phyloP scores from a whole-genome alignment of 108 stramenopile genomes.

The Skeletonema tropicum region DNA sequence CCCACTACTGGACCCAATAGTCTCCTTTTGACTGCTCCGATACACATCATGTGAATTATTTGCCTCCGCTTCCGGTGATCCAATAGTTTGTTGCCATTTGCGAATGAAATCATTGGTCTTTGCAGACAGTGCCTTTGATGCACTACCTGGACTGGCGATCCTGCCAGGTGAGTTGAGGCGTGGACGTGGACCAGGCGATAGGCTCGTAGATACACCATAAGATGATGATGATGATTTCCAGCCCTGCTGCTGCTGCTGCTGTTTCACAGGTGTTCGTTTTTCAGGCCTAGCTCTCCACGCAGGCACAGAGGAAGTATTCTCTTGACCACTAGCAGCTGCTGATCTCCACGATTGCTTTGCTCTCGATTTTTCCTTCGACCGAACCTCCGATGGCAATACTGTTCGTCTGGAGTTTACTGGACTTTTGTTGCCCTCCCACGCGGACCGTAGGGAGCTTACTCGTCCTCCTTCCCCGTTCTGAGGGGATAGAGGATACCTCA shows the following conservation, averaged over 20 bases:
- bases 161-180: background rate
- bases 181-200: background rate
- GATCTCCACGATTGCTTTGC: background rate
- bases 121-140: background rate
- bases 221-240: background rate
- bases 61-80: background rate
- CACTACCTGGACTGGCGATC: background rate
- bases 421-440: background rate
- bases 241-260: background rate
- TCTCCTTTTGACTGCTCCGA: background rate
- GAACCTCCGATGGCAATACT: background rate
- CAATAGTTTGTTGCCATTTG: conserved; percentile 5
- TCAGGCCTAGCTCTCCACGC: background rate
- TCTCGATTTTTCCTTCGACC: background rate
- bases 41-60: background rate
- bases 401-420: background rate
- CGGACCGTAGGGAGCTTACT: background rate
- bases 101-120: conserved; percentile 1
- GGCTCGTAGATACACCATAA: background rate
- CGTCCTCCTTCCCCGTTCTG: background rate
- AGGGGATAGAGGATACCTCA: background rate
- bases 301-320: background rate
- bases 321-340: background rate
- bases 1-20: background rate
- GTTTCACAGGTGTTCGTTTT: background rate